Evolutionary conservation across 352 stramenopile genomes (phyloP).

Genomic region (Elongisporangium anandrum): DNA sequence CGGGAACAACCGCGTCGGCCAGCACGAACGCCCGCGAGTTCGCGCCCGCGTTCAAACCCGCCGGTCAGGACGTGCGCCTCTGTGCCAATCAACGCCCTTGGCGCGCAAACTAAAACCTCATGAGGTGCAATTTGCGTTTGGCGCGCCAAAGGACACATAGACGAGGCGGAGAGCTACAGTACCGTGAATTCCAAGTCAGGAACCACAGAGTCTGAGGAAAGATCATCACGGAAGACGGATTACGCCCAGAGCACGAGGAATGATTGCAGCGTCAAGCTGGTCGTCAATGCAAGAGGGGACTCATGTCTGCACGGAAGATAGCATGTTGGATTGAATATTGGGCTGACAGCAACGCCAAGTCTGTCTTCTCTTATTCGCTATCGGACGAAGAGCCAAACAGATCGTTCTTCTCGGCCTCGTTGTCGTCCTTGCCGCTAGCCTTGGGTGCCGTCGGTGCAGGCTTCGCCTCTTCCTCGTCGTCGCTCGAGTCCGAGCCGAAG

Average conservation of each 20-base stretch:
- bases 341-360: too few relatives aligned
- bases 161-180: not conserved
- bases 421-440: conserved; percentile 15
- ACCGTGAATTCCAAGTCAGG: too few relatives aligned
- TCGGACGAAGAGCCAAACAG: conserved; percentile 83
- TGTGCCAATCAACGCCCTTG: conserved; percentile 16
- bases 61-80: not conserved
- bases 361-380: conserved; percentile 40
- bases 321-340: too few relatives aligned
- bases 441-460: conserved; percentile 15
- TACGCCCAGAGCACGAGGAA: not conserved
- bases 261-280: not conserved
- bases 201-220: too few relatives aligned
- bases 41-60: not conserved
- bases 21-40: not conserved
- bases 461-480: conserved; percentile 42
- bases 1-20: not conserved
- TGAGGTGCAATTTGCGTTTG: not conserved
- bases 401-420: conserved; percentile 75
- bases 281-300: too few relatives aligned
- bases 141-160: not conserved
- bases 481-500: conserved; percentile 84
- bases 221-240: too few relatives aligned
- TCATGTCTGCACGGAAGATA: too few relatives aligned
- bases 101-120: conserved; percentile 10